Evolutionary conservation across 805 yeast genomes (phyloP).

Genomic region (Zygotorulaspora chibaensis): DNA sequence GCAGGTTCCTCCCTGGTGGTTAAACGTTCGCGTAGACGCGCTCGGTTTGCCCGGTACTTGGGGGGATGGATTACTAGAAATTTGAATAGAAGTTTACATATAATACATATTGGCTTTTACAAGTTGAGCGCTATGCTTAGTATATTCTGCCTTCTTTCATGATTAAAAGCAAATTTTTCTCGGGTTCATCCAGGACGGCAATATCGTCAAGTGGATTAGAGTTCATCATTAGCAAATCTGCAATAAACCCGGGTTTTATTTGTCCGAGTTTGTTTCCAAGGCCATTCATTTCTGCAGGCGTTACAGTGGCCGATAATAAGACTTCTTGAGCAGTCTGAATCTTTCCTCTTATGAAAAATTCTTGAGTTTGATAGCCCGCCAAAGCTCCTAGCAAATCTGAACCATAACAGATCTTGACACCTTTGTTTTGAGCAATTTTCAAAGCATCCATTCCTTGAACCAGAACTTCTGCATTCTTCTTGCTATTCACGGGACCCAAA

Average conservation of each 20-base stretch:
- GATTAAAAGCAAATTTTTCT: conserved; percentile 10
- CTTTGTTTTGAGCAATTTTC: conserved; percentile 9
- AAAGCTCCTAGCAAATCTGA: conserved; percentile 13
- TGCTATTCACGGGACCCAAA: conserved; percentile 4
- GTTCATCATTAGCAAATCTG: conserved; percentile 13
- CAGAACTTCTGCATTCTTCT: conserved; percentile 11
- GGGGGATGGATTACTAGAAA: not conserved
- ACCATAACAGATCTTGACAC: conserved; percentile 13
- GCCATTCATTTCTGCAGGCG: conserved; percentile 14
- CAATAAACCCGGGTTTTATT: conserved; percentile 11
- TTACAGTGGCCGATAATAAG: conserved; percentile 13
- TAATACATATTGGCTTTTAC: no score
- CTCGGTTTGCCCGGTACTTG: not conserved
- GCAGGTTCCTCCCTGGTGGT: no score
- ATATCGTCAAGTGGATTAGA: conserved; percentile 13
- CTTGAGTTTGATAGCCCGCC: conserved; percentile 15
- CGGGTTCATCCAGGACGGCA: conserved; percentile 11
- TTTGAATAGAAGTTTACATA: not conserved
- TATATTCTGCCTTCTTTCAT: conserved; percentile 15
- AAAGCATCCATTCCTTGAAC: conserved; percentile 11
- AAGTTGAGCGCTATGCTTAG: not conserved
- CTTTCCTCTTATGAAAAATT: conserved; percentile 12
- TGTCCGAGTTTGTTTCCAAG: conserved; percentile 12
- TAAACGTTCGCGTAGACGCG: no score
- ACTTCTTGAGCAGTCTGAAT: conserved; percentile 11